Evolutionary conservation across 352 stramenopile species (phyloP).

Genomic region (Globisporangium cystogenes): DNA sequence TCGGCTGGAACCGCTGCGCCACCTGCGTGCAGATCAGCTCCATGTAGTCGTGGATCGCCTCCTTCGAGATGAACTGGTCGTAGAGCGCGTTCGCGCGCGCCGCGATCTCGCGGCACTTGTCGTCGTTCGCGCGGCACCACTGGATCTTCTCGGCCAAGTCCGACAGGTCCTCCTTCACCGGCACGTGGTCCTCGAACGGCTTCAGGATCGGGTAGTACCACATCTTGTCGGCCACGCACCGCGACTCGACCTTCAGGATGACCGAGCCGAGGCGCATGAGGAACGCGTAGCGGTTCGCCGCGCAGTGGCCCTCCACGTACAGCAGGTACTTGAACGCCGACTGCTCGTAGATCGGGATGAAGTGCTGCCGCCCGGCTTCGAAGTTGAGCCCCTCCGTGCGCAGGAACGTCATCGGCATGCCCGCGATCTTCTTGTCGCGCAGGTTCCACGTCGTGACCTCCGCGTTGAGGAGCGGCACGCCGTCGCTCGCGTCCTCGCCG

Average conservation of each 20-base stretch:
- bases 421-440: constrained; percentile 95
- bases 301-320: constrained; percentile 97
- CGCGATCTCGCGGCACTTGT: constrained; percentile 94
- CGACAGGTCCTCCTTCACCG: constrained; percentile 95
- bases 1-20: constrained; percentile 79
- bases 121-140: constrained; percentile 97
- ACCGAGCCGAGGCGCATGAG: constrained; percentile 98
- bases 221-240: constrained; percentile 95
- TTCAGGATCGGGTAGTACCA: constrained; percentile 96
- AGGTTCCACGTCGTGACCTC: constrained; percentile 96
- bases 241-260: constrained; percentile 94
- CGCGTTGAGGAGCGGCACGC: constrained; percentile 93
- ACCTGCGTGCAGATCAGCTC: constrained; percentile 94
- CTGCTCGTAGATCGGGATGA: constrained; percentile 98
- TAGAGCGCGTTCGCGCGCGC: constrained; percentile 93
- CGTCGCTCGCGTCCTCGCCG: constrained; percentile 40
- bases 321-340: constrained; percentile 97
- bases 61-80: constrained; percentile 88
- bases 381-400: constrained; percentile 79
- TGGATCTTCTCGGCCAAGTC: constrained; percentile 98
- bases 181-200: constrained; percentile 97
- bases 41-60: constrained; percentile 96
- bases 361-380: constrained; percentile 91
- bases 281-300: constrained; percentile 97
- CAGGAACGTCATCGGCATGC: constrained; percentile 94